These are phyloP conservation scores for Phytophthora agathidicida DNA, from an alignment of 352 stramenopile species.

Conservation along the genomic window DNA sequence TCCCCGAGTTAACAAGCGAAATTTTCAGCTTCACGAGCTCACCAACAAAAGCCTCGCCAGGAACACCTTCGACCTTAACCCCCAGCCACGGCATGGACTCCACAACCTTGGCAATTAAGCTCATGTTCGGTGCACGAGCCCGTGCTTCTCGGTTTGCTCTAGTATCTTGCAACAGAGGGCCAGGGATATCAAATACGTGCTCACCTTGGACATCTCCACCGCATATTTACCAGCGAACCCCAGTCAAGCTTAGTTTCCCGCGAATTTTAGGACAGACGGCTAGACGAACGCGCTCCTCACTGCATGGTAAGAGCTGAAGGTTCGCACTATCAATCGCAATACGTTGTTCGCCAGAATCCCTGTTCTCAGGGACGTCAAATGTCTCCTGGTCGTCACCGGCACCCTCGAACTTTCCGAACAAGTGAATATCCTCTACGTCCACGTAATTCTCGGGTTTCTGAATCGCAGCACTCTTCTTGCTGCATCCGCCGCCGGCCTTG, in stretches of 20 bases:
- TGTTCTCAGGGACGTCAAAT: slow-evolving; percentile 48
- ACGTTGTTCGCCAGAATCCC: slow-evolving; percentile 16
- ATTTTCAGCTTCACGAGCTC: slow-evolving; percentile 59
- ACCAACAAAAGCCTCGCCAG: slow-evolving; percentile 45
- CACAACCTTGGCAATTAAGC: slow-evolving; percentile 62
- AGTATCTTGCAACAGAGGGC: slow-evolving; percentile 73
- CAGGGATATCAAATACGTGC: slow-evolving; percentile 74
- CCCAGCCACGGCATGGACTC: slow-evolving; percentile 75
- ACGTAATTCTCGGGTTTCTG: slow-evolving; percentile 65
- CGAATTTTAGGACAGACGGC: slow-evolving; percentile 51
- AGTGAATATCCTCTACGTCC: slow-evolving; percentile 71
- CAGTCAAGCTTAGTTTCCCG: slow-evolving; percentile 57
- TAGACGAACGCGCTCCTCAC: slow-evolving; percentile 66
- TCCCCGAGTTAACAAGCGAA: slow-evolving; percentile 54
- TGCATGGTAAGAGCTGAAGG: slow-evolving; percentile 65
- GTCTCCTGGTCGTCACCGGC: slow-evolving; percentile 8
- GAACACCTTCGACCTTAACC: slow-evolving; percentile 48
- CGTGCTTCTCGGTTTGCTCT: slow-evolving; percentile 62
- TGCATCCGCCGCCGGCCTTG: too few relatives aligned
- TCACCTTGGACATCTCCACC: slow-evolving; percentile 71
- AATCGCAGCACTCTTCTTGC: slow-evolving; percentile 39
- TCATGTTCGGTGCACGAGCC: slow-evolving; percentile 67
- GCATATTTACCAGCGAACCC: slow-evolving; percentile 77
- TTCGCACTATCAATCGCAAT: slow-evolving; percentile 62
- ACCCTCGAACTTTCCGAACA: slow-evolving; percentile 70